phyloP scores from a whole-genome alignment of 139 green algal species.

The Zygnema circumcarinatum region DNA sequence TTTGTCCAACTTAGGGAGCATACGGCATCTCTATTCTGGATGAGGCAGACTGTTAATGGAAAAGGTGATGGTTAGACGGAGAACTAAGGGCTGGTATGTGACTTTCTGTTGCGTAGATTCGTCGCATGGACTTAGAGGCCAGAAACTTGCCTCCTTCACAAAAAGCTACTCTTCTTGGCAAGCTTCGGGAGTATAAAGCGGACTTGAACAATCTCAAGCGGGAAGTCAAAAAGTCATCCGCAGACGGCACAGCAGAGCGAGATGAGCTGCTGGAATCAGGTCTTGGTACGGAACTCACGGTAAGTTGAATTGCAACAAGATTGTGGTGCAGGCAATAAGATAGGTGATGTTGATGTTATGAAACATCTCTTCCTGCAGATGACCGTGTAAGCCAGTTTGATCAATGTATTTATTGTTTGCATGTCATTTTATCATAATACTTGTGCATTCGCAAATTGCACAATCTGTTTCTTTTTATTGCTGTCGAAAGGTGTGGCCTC shows the following conservation, averaged over 20 bases:
- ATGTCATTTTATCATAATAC: not conserved
- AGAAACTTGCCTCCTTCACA: slow-evolving; percentile 76
- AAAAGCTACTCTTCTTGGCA: slow-evolving; percentile 70
- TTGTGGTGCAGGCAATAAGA: slow-evolving; percentile 1
- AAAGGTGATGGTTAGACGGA: not conserved
- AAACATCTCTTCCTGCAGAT: no score
- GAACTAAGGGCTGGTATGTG: not conserved
- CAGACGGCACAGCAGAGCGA: slow-evolving; percentile 42
- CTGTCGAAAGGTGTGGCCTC: not conserved
- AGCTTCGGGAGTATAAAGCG: slow-evolving; percentile 89
- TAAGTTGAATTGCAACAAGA: slow-evolving; percentile 26
- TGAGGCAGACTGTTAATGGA: not conserved
- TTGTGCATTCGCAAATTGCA: not conserved
- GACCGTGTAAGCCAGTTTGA: no score
- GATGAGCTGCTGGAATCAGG: slow-evolving; percentile 85
- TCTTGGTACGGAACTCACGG: slow-evolving; percentile 73
- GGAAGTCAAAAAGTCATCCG: slow-evolving; percentile 66
- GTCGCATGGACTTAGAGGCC: slow-evolving; percentile 95
- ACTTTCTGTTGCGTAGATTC: slow-evolving; percentile 72
- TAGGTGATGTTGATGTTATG: no score
- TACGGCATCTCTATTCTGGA: not conserved
- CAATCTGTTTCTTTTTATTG: not conserved
- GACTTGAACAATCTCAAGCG: slow-evolving; percentile 77
- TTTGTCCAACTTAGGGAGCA: not conserved
- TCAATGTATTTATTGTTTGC: no score